These are phyloP conservation scores for Uncinocarpus reesii DNA, from an alignment of 2,329 filamentous ascomycete species.

Conservation along the genomic window DNA sequence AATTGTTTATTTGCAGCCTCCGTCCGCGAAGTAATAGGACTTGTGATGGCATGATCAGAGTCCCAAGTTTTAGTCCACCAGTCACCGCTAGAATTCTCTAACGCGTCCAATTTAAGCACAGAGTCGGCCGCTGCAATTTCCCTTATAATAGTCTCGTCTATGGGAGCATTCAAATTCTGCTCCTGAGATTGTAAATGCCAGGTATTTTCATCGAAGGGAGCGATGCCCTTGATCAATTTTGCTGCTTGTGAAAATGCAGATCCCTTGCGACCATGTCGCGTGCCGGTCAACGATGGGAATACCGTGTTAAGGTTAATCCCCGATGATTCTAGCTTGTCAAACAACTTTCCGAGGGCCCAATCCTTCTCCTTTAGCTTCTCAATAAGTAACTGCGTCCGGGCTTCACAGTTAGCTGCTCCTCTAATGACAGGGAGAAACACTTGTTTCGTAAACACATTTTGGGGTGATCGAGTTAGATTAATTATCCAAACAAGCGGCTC, in stretches of 20 bases:
- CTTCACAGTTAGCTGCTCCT: conserved; percentile 39
- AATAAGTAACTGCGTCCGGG: conserved; percentile 41
- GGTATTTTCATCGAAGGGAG: conserved; percentile 41
- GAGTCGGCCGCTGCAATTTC: conserved; percentile 10
- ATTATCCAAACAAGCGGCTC: conserved; percentile 45
- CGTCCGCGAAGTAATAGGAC: not conserved
- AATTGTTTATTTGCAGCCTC: not conserved
- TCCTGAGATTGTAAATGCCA: conserved; percentile 33
- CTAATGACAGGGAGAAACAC: conserved; percentile 46
- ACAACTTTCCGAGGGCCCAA: conserved; percentile 46
- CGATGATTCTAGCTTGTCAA: conserved; percentile 49
- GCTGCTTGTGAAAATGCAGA: conserved; percentile 44
- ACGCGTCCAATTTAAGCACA: conserved; percentile 14
- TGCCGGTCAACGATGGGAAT: conserved; percentile 45
- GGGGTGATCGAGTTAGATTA: conserved; percentile 33
- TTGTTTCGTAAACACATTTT: conserved; percentile 37
- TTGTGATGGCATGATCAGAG: not conserved
- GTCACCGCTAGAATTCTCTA: conserved; percentile 19
- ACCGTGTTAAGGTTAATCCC: conserved; percentile 47
- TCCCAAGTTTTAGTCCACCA: conserved; percentile 27
- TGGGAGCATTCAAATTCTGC: conserved; percentile 1
- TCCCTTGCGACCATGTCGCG: conserved; percentile 36
- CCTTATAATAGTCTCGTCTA: conserved; percentile 5
- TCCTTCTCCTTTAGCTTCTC: conserved; percentile 48
- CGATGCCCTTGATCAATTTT: conserved; percentile 45